Evolutionary conservation across 2,329 filamentous ascomycete species (phyloP).

Genomic region (Colletotrichum spaethianum): DNA sequence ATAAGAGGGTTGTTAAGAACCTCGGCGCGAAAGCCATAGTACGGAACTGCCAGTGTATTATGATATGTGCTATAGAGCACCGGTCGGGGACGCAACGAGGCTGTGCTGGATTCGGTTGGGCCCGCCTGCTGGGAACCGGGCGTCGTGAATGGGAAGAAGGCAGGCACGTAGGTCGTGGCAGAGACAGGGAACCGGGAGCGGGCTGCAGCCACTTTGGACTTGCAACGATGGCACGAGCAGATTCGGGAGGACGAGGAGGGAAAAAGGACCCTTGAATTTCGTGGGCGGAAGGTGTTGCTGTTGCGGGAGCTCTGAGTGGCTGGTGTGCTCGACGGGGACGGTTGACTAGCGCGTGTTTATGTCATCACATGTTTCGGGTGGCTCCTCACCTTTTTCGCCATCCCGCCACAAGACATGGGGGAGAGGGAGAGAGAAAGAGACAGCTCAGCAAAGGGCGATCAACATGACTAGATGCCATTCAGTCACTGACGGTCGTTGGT

Average conservation of each 20-base stretch:
- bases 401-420: conserved; percentile 15
- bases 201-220: conserved; percentile 7
- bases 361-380: conserved; percentile 39
- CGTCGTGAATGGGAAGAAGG: background rate
- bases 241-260: background rate
- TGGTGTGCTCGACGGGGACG: background rate
- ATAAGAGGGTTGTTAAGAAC: background rate
- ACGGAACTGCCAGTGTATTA: background rate
- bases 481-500: too few species aligned
- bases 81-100: conserved; percentile 6
- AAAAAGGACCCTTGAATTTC: conserved; percentile 14
- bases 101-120: conserved; percentile 35
- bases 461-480: background rate
- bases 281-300: conserved; percentile 5
- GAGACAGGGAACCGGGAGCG: background rate
- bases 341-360: conserved; percentile 33
- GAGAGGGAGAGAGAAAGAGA: background rate
- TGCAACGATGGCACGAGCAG: conserved; percentile 26
- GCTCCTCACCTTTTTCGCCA: conserved; percentile 14
- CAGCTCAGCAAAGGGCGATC: background rate
- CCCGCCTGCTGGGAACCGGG: conserved; percentile 30
- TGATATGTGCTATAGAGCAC: background rate
- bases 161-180: background rate
- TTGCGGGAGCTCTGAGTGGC: conserved; percentile 28
- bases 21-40: conserved; percentile 8